Conservation (phyloP, 1,284 basidiomycete species). For the Sporisorium iseilematis-ciliati region DNA sequence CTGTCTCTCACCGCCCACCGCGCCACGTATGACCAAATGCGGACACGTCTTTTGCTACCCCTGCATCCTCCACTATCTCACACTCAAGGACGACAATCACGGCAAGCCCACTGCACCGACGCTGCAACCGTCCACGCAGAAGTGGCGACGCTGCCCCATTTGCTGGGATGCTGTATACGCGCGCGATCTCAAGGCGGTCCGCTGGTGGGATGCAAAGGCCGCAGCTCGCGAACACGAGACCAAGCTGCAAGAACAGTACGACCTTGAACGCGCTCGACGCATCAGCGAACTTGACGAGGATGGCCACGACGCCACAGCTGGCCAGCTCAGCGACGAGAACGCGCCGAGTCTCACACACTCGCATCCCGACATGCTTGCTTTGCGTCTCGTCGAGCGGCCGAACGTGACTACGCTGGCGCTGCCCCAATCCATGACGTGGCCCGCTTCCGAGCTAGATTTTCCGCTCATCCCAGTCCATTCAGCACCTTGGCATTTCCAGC, state of each 20-base stretch:
- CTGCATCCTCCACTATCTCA: conserved; percentile 79
- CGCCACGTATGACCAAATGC: conserved; percentile 96
- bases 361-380: conserved; percentile 74
- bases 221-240: conserved; percentile 43
- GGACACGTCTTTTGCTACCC: conserved; percentile 80
- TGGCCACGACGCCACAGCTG: not conserved
- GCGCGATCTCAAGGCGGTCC: conserved; percentile 91
- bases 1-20: conserved; percentile 88
- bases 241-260: conserved; percentile 34
- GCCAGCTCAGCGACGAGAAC: conserved; percentile 11
- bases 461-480: conserved; percentile 85
- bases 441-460: conserved; percentile 67
- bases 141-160: conserved; percentile 80
- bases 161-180: conserved; percentile 94
- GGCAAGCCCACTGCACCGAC: conserved; percentile 16
- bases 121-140: conserved; percentile 37
- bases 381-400: conserved; percentile 92
- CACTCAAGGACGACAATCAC: conserved; percentile 33
- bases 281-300: conserved; percentile 31
- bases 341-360: conserved; percentile 33
- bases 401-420: conserved; percentile 95
- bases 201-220: conserved; percentile 71
- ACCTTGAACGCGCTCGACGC: conserved; percentile 24
- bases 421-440: conserved; percentile 91
- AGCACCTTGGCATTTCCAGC: conserved; percentile 94